Base-by-base conservation (phyloP, 2,329 filamentous ascomycete genomes). In the Exophiala xenobiotica region DNA sequence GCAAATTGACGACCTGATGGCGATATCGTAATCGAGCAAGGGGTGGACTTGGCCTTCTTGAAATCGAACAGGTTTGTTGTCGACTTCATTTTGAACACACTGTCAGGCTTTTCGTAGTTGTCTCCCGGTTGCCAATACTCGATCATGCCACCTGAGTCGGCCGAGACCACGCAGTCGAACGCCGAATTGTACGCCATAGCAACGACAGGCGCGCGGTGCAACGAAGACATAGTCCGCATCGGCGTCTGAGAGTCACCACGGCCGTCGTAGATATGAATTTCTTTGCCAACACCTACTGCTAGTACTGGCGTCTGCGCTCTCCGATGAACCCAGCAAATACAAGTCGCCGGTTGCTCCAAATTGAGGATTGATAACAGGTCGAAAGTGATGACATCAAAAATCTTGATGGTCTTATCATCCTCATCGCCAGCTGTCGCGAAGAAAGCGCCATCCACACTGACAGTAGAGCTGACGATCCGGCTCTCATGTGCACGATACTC, bases 1-100 rank as follows among this genome's bases (percentile, higher is more conserved):
- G 87, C 90, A 65, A 99, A 93, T 53, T 90, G 88, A 51, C 87
- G 81, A 4, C 92, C 90, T 0, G 86, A 86, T 0, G 91, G 90
- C 0, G 93, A 96, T 40, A 99, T 80, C 0, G 87, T 88, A 42
- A 99, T 76, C 8, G 88, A 88, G 3, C 85, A 82, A 0, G 92
- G 91, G 0, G 86, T 81, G 0, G 90, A 88, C 68, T 96, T 97
- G 44, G 88, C 81, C 71, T 96, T 97, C 66, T 95, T 97, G 74
- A 99, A 97, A 46, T 96, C 92, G 65, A 97, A 99, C 1, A 99
- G 78, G 64, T 88, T 93, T 2, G 93, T 99, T 1, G 88, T 86
- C 66, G 90, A 95, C 72, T 99, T 99, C 73, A 90, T 88, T 60
- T 89, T 81, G 67, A 95, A 99, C 14, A 99, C 90, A 46, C 83